These are phyloP conservation scores for Kurtzmaniella quercitrusa DNA, from an alignment of 1,139 yeast genomes.

Conservation along the genomic window DNA sequence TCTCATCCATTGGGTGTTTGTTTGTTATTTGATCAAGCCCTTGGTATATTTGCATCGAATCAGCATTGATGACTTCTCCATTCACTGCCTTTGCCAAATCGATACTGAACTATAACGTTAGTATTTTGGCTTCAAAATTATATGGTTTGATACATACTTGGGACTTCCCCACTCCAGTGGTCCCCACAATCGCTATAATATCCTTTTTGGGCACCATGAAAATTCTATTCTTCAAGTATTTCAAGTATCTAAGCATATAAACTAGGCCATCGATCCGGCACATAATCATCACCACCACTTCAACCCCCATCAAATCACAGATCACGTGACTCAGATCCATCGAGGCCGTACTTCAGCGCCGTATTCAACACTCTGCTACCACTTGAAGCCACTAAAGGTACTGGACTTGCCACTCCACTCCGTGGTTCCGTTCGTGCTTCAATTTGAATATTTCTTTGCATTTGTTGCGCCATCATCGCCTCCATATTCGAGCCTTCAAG, in stretches of 20 bases:
- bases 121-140: background rate
- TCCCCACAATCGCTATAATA: conserved; percentile 78
- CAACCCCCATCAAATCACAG: background rate
- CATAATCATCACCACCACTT: background rate
- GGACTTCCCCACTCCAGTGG: conserved; percentile 98
- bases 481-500: conserved; percentile 53
- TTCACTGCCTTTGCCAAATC: conserved; percentile 72
- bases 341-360: background rate
- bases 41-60: conserved; percentile 91
- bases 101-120: conserved; percentile 47
- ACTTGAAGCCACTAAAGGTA: conserved; percentile 13
- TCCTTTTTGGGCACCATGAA: conserved; percentile 30
- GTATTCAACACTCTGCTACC: background rate
- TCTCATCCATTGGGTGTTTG: conserved; percentile 79
- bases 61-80: conserved; percentile 94
- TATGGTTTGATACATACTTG: conserved; percentile 40
- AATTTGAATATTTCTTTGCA: conserved; percentile 7
- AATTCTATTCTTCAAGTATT: conserved; percentile 20
- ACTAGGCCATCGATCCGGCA: background rate
- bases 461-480: conserved; percentile 8
- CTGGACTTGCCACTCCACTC: background rate
- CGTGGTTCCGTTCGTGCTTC: conserved; percentile 2
- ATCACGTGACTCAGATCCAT: background rate
- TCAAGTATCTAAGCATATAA: conserved; percentile 14
- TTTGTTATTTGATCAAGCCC: conserved; percentile 78